A percentile compares a stretch with the other conserved stretches of the same genome.
phyloP scores from a whole-genome alignment of 768 basidiomycete genomes.

The Tremella mesenterica region DNA sequence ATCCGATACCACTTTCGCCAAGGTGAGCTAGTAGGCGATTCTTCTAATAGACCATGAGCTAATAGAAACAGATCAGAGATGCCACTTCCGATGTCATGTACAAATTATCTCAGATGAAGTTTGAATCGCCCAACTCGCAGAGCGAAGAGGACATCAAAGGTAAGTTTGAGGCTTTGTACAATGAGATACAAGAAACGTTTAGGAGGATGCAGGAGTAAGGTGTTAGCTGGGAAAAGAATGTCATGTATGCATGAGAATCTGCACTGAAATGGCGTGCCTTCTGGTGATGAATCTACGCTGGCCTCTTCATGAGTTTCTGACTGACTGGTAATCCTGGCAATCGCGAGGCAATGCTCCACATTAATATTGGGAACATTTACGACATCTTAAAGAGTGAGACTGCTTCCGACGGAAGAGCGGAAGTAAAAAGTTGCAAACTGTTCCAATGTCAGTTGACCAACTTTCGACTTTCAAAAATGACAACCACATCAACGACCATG shows the following conservation, averaged over 20 bases:
- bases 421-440: background rate
- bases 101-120: slow-evolving; percentile 99
- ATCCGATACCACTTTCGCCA: slow-evolving; percentile 52
- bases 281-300: too few species aligned
- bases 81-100: slow-evolving; percentile 78
- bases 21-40: slow-evolving; percentile 27
- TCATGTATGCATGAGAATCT: too few species aligned
- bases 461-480: too few species aligned
- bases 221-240: background rate
- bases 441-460: background rate
- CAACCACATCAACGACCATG: too few species aligned
- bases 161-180: slow-evolving; percentile 70
- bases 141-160: slow-evolving; percentile 73
- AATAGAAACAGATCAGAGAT: slow-evolving; percentile 62
- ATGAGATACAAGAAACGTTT: slow-evolving; percentile 87
- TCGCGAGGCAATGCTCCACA: too few species aligned
- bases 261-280: background rate
- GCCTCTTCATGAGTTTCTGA: background rate
- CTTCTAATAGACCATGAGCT: background rate
- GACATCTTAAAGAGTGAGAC: too few species aligned
- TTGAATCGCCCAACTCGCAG: slow-evolving; percentile 84
- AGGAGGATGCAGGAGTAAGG: slow-evolving; percentile 41
- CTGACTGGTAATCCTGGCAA: too few species aligned
- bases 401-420: too few species aligned
- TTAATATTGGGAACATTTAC: too few species aligned